Percentiles rank a stretch among this genome's conserved stretches.
Evolutionary conservation across 441 rosid species (phyloP).

Genomic region (Syzygium syzygioides): DNA sequence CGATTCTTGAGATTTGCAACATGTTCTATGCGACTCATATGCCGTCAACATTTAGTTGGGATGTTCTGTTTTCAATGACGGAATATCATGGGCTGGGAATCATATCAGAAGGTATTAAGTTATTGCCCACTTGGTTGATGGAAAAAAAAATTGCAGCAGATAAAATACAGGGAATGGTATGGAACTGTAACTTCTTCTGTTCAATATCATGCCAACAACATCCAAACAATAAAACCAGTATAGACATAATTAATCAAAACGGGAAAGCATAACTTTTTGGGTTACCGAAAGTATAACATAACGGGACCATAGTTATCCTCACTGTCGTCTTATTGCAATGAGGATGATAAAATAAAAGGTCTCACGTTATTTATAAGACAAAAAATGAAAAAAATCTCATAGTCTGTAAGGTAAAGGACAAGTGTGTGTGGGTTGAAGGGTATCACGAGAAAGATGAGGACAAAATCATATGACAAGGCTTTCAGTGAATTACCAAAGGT

Average conservation of each 20-base stretch:
- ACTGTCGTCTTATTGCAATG: background rate
- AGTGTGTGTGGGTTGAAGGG: background rate
- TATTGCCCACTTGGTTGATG: background rate
- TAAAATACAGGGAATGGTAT: background rate
- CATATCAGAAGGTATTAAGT: background rate
- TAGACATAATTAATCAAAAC: background rate
- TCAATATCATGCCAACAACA: background rate
- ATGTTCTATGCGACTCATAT: background rate
- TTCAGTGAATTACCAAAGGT: background rate
- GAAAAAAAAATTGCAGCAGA: background rate
- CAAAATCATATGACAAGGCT: background rate
- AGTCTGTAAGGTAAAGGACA: background rate
- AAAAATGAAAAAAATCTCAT: background rate
- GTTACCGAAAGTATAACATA: background rate
- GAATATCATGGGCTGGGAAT: background rate
- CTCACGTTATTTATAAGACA: background rate
- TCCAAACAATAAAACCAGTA: background rate
- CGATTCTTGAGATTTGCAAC: background rate
- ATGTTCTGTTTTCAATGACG: background rate
- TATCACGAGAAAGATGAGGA: background rate
- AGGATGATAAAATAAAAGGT: background rate
- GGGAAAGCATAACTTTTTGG: background rate
- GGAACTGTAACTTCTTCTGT: background rate
- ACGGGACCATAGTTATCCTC: background rate
- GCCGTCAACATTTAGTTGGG: background rate